A percentile compares a stretch with the other conserved stretches of the same genome.
Conservation (phyloP, 2,329 filamentous ascomycete species). For the Sporothrix brasiliensis region DNA sequence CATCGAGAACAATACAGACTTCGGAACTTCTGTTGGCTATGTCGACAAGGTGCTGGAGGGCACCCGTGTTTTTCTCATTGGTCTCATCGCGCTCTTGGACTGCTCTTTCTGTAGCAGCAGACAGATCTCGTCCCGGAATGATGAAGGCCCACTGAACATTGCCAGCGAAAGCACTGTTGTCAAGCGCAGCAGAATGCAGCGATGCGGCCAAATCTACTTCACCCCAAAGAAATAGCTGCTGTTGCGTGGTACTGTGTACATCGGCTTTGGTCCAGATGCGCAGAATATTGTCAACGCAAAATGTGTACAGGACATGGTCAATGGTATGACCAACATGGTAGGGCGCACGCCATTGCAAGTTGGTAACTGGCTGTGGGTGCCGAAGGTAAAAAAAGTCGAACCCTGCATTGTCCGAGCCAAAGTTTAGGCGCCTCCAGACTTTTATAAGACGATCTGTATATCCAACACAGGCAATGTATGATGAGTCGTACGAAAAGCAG, state of each 20-base stretch:
- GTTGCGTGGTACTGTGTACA: conserved; percentile 59
- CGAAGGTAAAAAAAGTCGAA: conserved; percentile 90
- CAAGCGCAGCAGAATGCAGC: conserved; percentile 54
- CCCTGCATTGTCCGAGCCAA: conserved; percentile 76
- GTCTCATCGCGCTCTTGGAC: conserved; percentile 63
- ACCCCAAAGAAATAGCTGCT: conserved; percentile 77
- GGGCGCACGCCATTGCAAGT: conserved; percentile 81
- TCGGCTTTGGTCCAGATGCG: conserved; percentile 83
- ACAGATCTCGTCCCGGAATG: conserved; percentile 79
- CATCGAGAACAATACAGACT: conserved; percentile 82
- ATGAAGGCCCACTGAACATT: conserved; percentile 70
- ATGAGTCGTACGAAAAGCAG: conserved; percentile 81
- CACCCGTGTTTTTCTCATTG: conserved; percentile 66
- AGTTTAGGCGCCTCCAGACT: conserved; percentile 86
- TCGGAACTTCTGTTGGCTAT: conserved; percentile 85
- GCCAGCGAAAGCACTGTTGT: conserved; percentile 32
- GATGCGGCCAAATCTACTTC: conserved; percentile 75
- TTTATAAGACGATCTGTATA: conserved; percentile 82
- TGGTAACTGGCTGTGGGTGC: conserved; percentile 81
- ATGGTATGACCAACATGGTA: conserved; percentile 74
- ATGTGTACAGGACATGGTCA: conserved; percentile 87
- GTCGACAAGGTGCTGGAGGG: conserved; percentile 81
- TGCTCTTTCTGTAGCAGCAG: conserved; percentile 73
- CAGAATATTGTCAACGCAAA: conserved; percentile 77
- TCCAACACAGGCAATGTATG: conserved; percentile 80